phyloP scores from a whole-genome alignment of 2,329 filamentous ascomycete species.

The Pseudopithomyces chartarum region DNA sequence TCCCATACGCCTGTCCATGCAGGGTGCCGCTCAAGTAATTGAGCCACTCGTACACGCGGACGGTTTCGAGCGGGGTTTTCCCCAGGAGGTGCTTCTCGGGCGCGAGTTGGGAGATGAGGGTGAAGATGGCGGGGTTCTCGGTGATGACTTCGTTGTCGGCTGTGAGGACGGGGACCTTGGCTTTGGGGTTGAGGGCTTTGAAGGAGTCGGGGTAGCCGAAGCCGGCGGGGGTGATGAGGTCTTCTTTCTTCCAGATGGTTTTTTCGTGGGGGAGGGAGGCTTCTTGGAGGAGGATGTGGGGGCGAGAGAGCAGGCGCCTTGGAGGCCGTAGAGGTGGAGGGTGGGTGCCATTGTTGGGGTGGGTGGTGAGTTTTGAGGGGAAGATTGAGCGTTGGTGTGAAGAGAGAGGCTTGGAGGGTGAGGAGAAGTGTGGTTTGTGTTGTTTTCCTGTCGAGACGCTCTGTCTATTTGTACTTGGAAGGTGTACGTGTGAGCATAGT shows the following conservation, averaged over 20 bases:
- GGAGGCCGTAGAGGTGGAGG: slow-evolving; percentile 22
- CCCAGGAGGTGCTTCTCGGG: slow-evolving; percentile 23
- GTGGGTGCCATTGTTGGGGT: slow-evolving; percentile 15
- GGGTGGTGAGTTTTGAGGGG: not conserved
- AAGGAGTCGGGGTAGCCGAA: slow-evolving; percentile 16
- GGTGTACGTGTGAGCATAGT: no score
- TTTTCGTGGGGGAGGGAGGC: slow-evolving; percentile 13
- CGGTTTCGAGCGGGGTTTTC: slow-evolving; percentile 16
- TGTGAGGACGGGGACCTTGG: slow-evolving; percentile 23
- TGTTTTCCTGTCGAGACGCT: not conserved
- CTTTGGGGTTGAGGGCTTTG: slow-evolving; percentile 25
- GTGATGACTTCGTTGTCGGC: slow-evolving; percentile 26
- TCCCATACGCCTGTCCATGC: slow-evolving; percentile 22
- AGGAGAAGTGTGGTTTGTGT: not conserved
- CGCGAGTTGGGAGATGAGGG: slow-evolving; percentile 19
- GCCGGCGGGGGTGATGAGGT: not conserved
- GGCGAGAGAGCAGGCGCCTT: slow-evolving; percentile 22
- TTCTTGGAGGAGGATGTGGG: slow-evolving; percentile 27
- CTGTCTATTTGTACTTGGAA: not conserved
- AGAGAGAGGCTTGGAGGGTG: no score
- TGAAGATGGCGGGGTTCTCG: slow-evolving; percentile 25
- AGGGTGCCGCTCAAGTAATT: slow-evolving; percentile 24
- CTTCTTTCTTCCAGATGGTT: slow-evolving; percentile 5
- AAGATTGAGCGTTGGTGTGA: not conserved
- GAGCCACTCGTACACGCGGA: slow-evolving; percentile 26